These are phyloP conservation scores for Crassisporium funariophilum DNA, from an alignment of 768 basidiomycete genomes.

Conservation along the genomic window DNA sequence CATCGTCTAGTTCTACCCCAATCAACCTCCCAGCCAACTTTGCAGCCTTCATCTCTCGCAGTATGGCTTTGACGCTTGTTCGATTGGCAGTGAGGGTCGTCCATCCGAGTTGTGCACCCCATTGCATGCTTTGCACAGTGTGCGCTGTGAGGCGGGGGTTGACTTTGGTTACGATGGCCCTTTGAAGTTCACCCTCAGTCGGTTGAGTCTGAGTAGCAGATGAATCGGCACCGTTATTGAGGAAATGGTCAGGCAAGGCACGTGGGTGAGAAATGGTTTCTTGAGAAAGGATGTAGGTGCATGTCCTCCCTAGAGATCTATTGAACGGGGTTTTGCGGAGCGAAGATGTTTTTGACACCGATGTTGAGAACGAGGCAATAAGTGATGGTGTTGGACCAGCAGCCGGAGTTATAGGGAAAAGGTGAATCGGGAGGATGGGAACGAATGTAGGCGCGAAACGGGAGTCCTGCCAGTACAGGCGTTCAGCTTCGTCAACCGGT, in stretches of 20 bases:
- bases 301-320: slow-evolving; percentile 50
- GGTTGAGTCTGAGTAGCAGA: too few species aligned
- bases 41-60: slow-evolving; percentile 61
- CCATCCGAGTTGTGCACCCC: slow-evolving; percentile 70
- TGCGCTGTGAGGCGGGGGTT: slow-evolving; percentile 71
- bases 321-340: slow-evolving; percentile 39
- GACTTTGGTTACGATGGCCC: slow-evolving; percentile 52
- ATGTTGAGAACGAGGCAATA: too few species aligned
- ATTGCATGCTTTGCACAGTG: slow-evolving; percentile 72
- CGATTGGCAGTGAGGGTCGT: slow-evolving; percentile 90
- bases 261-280: slow-evolving; percentile 42
- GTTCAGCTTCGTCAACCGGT: slow-evolving; percentile 33
- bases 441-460: slow-evolving; percentile 56
- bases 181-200: slow-evolving; percentile 48
- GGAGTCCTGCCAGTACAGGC: slow-evolving; percentile 64
- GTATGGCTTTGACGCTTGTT: slow-evolving; percentile 73
- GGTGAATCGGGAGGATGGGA: slow-evolving; percentile 57
- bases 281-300: slow-evolving; percentile 53
- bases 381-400: slow-evolving; percentile 15
- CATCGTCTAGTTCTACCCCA: slow-evolving; percentile 17
- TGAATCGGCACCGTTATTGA: too few species aligned
- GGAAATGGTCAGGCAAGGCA: slow-evolving; percentile 21
- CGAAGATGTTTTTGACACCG: neutral
- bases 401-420: slow-evolving; percentile 41
- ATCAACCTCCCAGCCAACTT: slow-evolving; percentile 35